Percentiles rank a stretch among this genome's conserved stretches.
Conservation (phyloP, 2,329 filamentous ascomycete genomes). For the Fusarium globosum region DNA sequence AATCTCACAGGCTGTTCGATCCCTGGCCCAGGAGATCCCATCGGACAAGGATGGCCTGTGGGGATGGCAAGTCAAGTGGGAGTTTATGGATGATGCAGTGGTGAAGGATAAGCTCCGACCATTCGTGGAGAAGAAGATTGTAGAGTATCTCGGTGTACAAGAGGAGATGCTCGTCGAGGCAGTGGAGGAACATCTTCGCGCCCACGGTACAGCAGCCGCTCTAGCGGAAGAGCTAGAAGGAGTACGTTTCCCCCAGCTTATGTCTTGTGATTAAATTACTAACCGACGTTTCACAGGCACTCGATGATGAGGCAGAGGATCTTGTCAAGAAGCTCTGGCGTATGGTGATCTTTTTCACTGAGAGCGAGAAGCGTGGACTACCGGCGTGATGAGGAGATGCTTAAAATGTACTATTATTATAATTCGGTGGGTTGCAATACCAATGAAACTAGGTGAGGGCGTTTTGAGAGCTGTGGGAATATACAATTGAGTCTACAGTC, state of each 20-base stretch:
- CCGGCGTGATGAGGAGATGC: slow-evolving; percentile 63
- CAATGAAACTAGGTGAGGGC: slow-evolving; percentile 13
- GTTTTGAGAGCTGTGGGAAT: slow-evolving; percentile 22
- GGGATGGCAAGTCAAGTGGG: slow-evolving; percentile 94
- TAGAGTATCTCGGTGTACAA: slow-evolving; percentile 95
- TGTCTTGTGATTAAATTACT: slow-evolving; percentile 12
- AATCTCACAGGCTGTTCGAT: slow-evolving; percentile 80
- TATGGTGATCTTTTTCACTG: slow-evolving; percentile 98
- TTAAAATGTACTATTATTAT: slow-evolving; percentile 38
- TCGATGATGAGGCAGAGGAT: slow-evolving; percentile 94
- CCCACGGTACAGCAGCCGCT: slow-evolving; percentile 78
- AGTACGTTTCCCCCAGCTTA: slow-evolving; percentile 62
- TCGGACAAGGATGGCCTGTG: slow-evolving; percentile 87
- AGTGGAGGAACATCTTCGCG: slow-evolving; percentile 86
- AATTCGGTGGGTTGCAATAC: slow-evolving; percentile 26
- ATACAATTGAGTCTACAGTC: slow-evolving; percentile 1
- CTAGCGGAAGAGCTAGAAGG: slow-evolving; percentile 87
- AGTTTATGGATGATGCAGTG: slow-evolving; percentile 83
- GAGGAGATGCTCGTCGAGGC: slow-evolving; percentile 95
- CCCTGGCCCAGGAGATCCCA: slow-evolving; percentile 90
- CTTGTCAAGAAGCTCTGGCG: slow-evolving; percentile 97
- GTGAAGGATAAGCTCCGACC: slow-evolving; percentile 88
- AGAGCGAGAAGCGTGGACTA: slow-evolving; percentile 90
- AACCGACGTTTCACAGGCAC: slow-evolving; percentile 63
- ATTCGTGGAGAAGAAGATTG: slow-evolving; percentile 98